Evolutionary conservation across 208 protist species (phyloP).

Genomic region (Endotrypanum monterogeii): DNA sequence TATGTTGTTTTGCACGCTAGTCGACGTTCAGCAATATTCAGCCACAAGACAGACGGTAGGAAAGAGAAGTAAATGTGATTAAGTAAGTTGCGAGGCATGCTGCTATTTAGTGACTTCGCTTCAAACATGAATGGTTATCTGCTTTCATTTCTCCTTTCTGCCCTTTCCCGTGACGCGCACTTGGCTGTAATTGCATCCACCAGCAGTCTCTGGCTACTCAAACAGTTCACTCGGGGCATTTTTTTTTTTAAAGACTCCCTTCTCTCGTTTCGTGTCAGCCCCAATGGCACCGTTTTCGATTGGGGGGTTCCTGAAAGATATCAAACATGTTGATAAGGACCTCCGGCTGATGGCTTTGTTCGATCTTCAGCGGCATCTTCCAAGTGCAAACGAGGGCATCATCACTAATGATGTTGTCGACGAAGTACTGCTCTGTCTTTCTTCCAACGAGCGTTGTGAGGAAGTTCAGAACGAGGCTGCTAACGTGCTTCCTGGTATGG

Average conservation of each 20-base stretch:
- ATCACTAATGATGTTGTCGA: slow-evolving; percentile 32
- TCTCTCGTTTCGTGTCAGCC: background rate
- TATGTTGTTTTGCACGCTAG: background rate
- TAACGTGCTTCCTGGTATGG: slow-evolving; percentile 30
- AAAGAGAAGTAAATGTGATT: too few species aligned
- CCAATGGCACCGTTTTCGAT: slow-evolving; percentile 31
- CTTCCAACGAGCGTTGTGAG: slow-evolving; percentile 38
- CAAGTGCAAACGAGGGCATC: slow-evolving; percentile 3
- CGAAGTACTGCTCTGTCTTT: slow-evolving; percentile 44
- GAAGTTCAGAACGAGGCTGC: slow-evolving; percentile 38
- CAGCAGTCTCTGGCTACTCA: background rate
- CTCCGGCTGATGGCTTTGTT: slow-evolving; percentile 74
- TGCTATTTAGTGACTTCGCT: background rate
- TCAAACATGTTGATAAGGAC: slow-evolving; percentile 68
- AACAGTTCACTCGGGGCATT: background rate
- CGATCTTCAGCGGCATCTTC: slow-evolving; percentile 51
- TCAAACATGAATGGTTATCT: background rate
- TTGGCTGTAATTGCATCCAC: background rate
- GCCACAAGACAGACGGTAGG: too few species aligned
- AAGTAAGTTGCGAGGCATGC: too few species aligned
- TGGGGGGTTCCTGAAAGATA: slow-evolving; percentile 40
- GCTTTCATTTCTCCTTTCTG: background rate
- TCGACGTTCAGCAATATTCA: background rate
- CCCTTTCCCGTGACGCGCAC: background rate
- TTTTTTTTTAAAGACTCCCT: background rate